Conservation (phyloP, 345 rosid species). For the Populus deltoides region DNA sequence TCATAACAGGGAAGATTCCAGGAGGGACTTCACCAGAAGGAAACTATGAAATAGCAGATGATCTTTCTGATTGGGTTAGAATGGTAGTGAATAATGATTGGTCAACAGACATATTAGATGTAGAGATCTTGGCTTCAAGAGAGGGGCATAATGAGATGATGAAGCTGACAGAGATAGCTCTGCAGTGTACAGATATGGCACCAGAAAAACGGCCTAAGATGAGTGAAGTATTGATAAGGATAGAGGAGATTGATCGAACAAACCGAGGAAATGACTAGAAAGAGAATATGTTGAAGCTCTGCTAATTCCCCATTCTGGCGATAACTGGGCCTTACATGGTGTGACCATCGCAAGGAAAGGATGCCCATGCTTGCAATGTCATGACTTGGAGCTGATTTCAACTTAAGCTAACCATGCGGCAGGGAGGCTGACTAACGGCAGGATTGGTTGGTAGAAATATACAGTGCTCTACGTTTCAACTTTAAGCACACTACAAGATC, state of each 20-base stretch:
- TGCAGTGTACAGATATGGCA: conserved; percentile 40
- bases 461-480: neutral
- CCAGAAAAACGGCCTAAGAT: conserved; percentile 49
- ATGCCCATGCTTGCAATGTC: neutral
- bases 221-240: conserved; percentile 35
- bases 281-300: neutral
- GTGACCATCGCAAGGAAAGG: neutral
- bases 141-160: conserved; percentile 52
- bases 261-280: conserved; percentile 7
- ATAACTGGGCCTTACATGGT: neutral
- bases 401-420: neutral
- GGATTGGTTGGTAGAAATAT: neutral
- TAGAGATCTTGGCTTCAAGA: conserved; percentile 37
- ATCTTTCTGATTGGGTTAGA: conserved; percentile 51
- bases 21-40: conserved; percentile 11
- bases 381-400: neutral
- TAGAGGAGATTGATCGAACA: conserved; percentile 41
- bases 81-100: conserved; percentile 44
- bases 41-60: conserved; percentile 9
- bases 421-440: neutral
- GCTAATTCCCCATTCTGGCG: neutral
- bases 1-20: conserved; percentile 48
- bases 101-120: conserved; percentile 53
- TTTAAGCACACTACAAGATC: neutral
- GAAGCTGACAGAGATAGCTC: conserved; percentile 48